Percentiles rank a stretch among this genome's conserved stretches.
These are phyloP conservation scores for Stephanodiscus triporus DNA, from an alignment of 108 stramenopile genomes.

Conservation along the genomic window DNA sequence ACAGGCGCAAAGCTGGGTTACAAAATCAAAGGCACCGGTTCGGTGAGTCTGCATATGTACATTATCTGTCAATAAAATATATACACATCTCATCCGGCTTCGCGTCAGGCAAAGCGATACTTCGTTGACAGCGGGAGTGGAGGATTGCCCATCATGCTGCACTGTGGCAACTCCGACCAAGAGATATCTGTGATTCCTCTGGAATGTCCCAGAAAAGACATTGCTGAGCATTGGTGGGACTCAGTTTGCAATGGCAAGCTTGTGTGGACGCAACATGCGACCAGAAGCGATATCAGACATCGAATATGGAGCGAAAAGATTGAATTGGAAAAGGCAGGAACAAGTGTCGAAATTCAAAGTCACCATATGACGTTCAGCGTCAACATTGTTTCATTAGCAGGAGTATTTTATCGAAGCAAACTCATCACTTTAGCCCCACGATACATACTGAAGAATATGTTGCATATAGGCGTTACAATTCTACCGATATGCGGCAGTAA, in stretches of 20 bases:
- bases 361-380: slow-evolving; percentile 19
- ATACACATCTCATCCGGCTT: neutral
- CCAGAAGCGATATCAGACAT: neutral
- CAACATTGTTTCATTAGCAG: slow-evolving; percentile 32
- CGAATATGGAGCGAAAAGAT: slow-evolving; percentile 20
- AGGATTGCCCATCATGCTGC: slow-evolving; percentile 32
- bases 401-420: slow-evolving; percentile 34
- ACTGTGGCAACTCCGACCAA: slow-evolving; percentile 24
- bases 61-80: neutral
- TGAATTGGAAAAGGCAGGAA: slow-evolving; percentile 25
- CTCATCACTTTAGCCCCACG: slow-evolving; percentile 27
- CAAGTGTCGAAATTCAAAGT: slow-evolving; percentile 24
- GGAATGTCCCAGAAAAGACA: slow-evolving; percentile 18
- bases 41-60: neutral
- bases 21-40: slow-evolving; percentile 7
- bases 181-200: slow-evolving; percentile 31
- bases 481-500: slow-evolving; percentile 25
- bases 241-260: slow-evolving; percentile 29
- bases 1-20: slow-evolving; percentile 41
- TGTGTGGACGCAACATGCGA: slow-evolving; percentile 16
- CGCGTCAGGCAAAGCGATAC: slow-evolving; percentile 6
- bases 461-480: slow-evolving; percentile 38
- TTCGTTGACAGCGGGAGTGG: slow-evolving; percentile 37
- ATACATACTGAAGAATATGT: slow-evolving; percentile 41
- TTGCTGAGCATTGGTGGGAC: slow-evolving; percentile 31